phyloP scores from a whole-genome alignment of 257 asterid genomes.

The Primulina eburnea region DNA sequence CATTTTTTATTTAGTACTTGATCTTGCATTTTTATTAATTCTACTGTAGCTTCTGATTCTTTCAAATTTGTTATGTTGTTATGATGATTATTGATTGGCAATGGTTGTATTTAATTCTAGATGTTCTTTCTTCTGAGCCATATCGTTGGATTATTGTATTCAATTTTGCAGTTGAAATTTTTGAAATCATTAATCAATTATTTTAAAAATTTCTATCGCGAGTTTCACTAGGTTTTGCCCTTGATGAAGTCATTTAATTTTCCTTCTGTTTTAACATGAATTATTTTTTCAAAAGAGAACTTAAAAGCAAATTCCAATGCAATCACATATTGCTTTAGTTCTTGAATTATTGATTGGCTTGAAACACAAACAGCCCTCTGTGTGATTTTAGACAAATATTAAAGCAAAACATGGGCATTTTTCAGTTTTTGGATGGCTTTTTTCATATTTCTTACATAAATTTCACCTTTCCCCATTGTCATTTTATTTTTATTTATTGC shows the following conservation, averaged over 20 bases:
- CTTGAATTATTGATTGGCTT: not conserved
- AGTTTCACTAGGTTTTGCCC: not conserved
- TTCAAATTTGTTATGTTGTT: not conserved
- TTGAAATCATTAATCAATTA: not conserved
- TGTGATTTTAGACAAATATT: not conserved
- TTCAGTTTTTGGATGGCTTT: not conserved
- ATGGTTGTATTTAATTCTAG: not conserved
- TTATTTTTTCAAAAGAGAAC: not conserved
- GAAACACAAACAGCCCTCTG: not conserved
- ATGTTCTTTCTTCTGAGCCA: not conserved
- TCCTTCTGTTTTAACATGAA: too few relatives aligned
- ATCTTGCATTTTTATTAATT: conserved; percentile 3
- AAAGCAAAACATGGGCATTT: not conserved
- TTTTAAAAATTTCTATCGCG: not conserved
- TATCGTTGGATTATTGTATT: not conserved
- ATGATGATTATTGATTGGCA: not conserved
- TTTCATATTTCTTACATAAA: not conserved
- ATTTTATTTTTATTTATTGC: too few relatives aligned
- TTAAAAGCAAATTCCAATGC: not conserved
- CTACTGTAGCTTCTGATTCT: not conserved
- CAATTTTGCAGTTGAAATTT: not conserved
- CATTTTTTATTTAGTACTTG: conserved; percentile 3
- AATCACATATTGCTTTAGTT: conserved; percentile 1
- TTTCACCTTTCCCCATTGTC: not conserved
- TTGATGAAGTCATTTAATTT: too few relatives aligned